A percentile compares a stretch with the other conserved stretches of the same genome.
Conservation (phyloP, 129 eudicot genomes). For the Chrysanthemum lavandulifolium region DNA sequence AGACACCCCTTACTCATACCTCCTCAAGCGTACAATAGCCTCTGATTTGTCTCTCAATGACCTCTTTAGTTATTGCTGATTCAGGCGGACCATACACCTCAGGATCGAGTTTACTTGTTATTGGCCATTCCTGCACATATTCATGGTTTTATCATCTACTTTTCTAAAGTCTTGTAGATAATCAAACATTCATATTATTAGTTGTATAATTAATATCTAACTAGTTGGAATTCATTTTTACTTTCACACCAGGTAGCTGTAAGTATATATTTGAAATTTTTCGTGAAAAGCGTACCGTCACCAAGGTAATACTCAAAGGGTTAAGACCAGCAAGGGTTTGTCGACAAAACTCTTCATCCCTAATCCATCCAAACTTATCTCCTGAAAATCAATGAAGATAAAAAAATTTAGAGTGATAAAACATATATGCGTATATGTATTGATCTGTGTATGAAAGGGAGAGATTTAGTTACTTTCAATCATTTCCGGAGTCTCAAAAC, state of each 20-base stretch:
- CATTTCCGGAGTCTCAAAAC: constrained; percentile 60
- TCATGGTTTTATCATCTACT: not conserved
- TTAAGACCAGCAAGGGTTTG: constrained; percentile 79
- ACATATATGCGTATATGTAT: not conserved
- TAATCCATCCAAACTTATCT: constrained; percentile 68
- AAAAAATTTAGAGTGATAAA: not conserved
- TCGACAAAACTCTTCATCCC: constrained; percentile 65
- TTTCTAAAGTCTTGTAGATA: constrained; percentile 7
- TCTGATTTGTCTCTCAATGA: constrained; percentile 47
- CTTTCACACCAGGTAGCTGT: not conserved
- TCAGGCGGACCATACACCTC: constrained; percentile 65
- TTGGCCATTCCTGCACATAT: constrained; percentile 69
- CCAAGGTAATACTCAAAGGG: constrained; percentile 50
- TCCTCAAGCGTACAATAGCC: constrained; percentile 36
- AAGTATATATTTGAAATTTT: no score
- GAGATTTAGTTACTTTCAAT: constrained; percentile 26
- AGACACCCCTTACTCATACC: constrained; percentile 4
- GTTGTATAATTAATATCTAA: not conserved
- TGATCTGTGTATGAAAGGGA: not conserved
- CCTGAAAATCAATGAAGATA: constrained; percentile 40
- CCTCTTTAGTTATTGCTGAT: constrained; percentile 70
- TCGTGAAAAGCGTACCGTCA: constrained; percentile 42
- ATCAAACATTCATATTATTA: not conserved
- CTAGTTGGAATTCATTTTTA: not conserved
- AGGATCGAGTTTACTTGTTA: constrained; percentile 61